Conservation (phyloP, 331 rosid genomes). For the Malus hybrid region DNA sequence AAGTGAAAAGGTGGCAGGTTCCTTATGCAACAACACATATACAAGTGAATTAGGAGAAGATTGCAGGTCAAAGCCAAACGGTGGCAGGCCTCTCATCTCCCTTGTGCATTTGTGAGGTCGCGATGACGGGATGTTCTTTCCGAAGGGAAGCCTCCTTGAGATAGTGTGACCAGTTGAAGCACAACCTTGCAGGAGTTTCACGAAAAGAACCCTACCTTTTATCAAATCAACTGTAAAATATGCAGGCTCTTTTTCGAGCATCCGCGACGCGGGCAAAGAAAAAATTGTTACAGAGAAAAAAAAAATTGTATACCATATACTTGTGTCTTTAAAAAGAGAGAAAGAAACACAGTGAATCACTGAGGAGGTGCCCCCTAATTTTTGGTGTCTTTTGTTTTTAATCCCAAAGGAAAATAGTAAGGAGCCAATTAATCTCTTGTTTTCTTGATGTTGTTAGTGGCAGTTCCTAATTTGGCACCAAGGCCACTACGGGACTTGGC, state of each 20-base stretch:
- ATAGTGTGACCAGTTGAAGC: not conserved
- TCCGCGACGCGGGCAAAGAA: not conserved
- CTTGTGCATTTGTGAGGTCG: slow-evolving; percentile 22
- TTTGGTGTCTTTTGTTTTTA: not conserved
- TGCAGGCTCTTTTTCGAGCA: not conserved
- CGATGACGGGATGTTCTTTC: slow-evolving; percentile 17
- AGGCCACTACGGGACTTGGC: not conserved
- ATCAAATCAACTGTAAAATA: not conserved
- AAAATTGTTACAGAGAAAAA: too few species aligned
- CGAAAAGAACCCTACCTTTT: not conserved
- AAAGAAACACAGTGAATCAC: not conserved
- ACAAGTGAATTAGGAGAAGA: slow-evolving; percentile 26
- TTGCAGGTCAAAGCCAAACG: slow-evolving; percentile 60
- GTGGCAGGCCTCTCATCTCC: slow-evolving; percentile 63
- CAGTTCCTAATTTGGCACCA: not conserved
- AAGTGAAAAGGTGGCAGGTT: not conserved
- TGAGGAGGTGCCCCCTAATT: not conserved
- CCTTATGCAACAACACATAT: slow-evolving; percentile 8
- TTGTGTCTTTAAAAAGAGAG: not conserved
- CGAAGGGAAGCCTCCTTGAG: slow-evolving; percentile 39
- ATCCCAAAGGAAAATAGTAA: not conserved
- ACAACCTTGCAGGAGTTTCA: not conserved
- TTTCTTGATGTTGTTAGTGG: not conserved
- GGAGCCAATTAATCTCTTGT: not conserved
- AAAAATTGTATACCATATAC: not conserved